phyloP scores from a whole-genome alignment of 2,329 filamentous ascomycete species.

The Fusarium kyushuense region DNA sequence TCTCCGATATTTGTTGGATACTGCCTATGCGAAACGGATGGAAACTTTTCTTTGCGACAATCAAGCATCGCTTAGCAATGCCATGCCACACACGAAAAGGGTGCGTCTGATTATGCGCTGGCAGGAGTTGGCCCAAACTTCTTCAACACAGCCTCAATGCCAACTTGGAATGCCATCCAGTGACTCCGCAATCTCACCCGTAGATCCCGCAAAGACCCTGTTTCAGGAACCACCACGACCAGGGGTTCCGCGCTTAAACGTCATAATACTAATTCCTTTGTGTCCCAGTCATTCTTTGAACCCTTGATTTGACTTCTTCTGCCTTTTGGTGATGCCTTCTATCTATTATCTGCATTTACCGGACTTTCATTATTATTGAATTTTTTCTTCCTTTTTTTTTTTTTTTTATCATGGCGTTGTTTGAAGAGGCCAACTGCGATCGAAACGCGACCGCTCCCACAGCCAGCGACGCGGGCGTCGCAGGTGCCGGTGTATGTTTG shows the following conservation, averaged over 20 bases:
- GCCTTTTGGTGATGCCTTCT: conserved; percentile 30
- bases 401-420: conserved; percentile 65
- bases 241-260: conserved; percentile 49
- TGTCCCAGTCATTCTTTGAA: conserved; percentile 31
- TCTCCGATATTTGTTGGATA: neutral
- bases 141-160: conserved; percentile 41
- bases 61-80: neutral
- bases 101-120: conserved; percentile 35
- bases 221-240: conserved; percentile 40
- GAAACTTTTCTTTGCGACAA: conserved; percentile 6
- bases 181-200: conserved; percentile 28
- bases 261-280: conserved; percentile 39
- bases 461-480: conserved; percentile 69
- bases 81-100: neutral
- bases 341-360: conserved; percentile 3
- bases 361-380: conserved; percentile 22
- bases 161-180: conserved; percentile 43
- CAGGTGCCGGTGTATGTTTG: conserved; percentile 61
- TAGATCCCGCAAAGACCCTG: conserved; percentile 39
- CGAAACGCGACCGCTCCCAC: conserved; percentile 60
- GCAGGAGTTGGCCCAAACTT: conserved; percentile 29
- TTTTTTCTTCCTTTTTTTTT: neutral
- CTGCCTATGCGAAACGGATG: neutral
- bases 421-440: conserved; percentile 69
- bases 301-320: conserved; percentile 9